Evolutionary conservation across 192 early-diverging fungal genomes (phyloP), one percentile per base, ranked within the genome.

Genomic region (Diversispora epigaea): DNA sequence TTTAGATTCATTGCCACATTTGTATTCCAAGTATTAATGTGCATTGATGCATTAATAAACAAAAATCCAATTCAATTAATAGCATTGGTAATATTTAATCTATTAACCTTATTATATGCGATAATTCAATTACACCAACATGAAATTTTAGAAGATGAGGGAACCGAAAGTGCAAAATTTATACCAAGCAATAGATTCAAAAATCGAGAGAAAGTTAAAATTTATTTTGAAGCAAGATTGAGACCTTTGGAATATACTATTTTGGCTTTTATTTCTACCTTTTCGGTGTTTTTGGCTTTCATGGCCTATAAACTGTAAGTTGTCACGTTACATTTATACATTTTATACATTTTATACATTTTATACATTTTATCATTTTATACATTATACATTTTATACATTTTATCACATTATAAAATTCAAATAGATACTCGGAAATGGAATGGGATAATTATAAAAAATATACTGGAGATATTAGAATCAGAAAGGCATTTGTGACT

Each of bases 21-120:
- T 19, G 43, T 15, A 8, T 75, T 64, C 43, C 73, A 75, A 55
- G 17, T 64, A 47, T 8, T 64, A 39, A 19, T 75, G 39, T 43
- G 39, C 25, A 25, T 64, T 4, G 73, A 64, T 54, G 73, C 73
- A 19, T 41, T 75, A 49, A n/a, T 25, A 14, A 32, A 49, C 32
- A 21, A 19, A 11, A 98, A 98, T 83, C 94, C 95, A 22, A 95
- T 98, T 73, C 95, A 98, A 77, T 89, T 95, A 56, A 89, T 94
- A 60, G 87, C 87, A n/a, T 85, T 91, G 19, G 84, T 91, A 12
- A 73, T 84, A 54, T 92, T 92, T 79, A 90, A 93, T 77, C 75
- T 86, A 46, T 82, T 83, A 62, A 84, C 88, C 71, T 82, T 84
- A 50, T 84, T 79, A 10, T 94, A 94, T 81, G 85, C 91, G 19